phyloP scores from a whole-genome alignment of 768 basidiomycete species.

The Neoboletus brunneissimus region DNA sequence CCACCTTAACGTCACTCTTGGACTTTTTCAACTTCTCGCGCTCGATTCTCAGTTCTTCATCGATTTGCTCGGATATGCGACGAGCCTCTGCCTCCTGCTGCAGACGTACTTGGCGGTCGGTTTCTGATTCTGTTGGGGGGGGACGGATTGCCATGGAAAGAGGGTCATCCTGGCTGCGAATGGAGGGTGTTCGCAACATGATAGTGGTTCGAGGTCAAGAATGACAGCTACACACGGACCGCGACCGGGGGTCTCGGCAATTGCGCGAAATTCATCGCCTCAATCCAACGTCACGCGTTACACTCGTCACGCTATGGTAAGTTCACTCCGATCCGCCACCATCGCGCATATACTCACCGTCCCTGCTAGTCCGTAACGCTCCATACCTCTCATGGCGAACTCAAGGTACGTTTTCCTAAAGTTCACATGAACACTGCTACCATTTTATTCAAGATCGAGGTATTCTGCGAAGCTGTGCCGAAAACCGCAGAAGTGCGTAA shows the following conservation, averaged over 20 bases:
- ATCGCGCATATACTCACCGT: conserved; percentile 18
- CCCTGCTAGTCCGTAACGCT: conserved; percentile 81
- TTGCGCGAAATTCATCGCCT: not conserved
- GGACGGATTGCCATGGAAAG: conserved; percentile 66
- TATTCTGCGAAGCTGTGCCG: conserved; percentile 97
- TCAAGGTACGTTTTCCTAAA: conserved; percentile 65
- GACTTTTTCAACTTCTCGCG: conserved; percentile 60
- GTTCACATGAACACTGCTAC: not conserved
- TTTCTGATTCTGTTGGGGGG: conserved; percentile 60
- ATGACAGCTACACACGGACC: conserved; percentile 3
- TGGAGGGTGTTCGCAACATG: conserved; percentile 65
- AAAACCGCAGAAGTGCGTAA: conserved; percentile 84
- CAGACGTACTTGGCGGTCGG: conserved; percentile 59
- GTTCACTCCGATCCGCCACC: conserved; percentile 23
- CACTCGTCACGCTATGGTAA: conserved; percentile 30
- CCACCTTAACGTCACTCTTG: conserved; percentile 75
- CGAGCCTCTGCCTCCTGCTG: conserved; percentile 70
- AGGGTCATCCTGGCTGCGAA: conserved; percentile 76
- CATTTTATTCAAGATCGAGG: conserved; percentile 64
- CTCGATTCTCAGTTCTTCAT: conserved; percentile 73
- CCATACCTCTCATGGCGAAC: conserved; percentile 90
- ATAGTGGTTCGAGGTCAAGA: conserved; percentile 35
- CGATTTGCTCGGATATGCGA: conserved; percentile 75
- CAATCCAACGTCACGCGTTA: conserved; percentile 23
- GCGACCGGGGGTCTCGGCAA: not conserved